Base-by-base conservation (phyloP, 768 basidiomycete species). In the Inosperma sp. region DNA sequence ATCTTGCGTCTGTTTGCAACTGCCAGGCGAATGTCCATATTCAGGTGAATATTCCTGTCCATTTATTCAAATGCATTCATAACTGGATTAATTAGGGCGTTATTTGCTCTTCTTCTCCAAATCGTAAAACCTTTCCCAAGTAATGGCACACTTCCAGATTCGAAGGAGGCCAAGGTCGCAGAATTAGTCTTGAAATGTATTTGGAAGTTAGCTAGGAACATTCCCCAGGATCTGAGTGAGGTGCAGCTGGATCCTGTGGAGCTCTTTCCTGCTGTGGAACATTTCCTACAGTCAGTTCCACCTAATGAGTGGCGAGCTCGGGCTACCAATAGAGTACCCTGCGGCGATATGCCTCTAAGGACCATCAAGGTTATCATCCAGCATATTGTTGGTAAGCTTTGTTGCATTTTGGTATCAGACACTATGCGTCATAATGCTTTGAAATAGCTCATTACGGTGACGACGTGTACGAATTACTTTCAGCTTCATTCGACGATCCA, bases 311-410 rank as follows among this genome's bases (percentile, higher is more conserved):
- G 94, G 92, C 83, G 95, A 46, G 85, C 88, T 10, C 77, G 96
- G 55, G 90, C 92, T 8, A 86, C 85, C 1, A 93, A 90, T 63
- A 88, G 86, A 56, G 82, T 98, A 2, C 94, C 96, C 3, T 88
- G 94, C 62, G 94, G 93, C 21, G 96, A 99, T 62, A 94, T 98
- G 94, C 96, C 96, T 2, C 68, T 99, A 51, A 77, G 96, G 54
- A 98, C 96, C 2, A 90, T 98, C 67, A 99, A 99, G 74, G 94
- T 96, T 34, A 91, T 99, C 59, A 89, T 99, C 29, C 96, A 98
- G 69, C 93, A 95, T 65, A 81, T 97, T 49, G 91, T 97, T 59
- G 88, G 93, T 94, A 57, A 73, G 93, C 81, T 16, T 5, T 21
- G 22, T 4, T 21, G 35, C 8, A 22, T 43, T 7, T 27, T 17